Evolutionary conservation across 345 rosid genomes (phyloP), one percentile per base, ranked within the genome.

Genomic region (Linum usitatissimum): DNA sequence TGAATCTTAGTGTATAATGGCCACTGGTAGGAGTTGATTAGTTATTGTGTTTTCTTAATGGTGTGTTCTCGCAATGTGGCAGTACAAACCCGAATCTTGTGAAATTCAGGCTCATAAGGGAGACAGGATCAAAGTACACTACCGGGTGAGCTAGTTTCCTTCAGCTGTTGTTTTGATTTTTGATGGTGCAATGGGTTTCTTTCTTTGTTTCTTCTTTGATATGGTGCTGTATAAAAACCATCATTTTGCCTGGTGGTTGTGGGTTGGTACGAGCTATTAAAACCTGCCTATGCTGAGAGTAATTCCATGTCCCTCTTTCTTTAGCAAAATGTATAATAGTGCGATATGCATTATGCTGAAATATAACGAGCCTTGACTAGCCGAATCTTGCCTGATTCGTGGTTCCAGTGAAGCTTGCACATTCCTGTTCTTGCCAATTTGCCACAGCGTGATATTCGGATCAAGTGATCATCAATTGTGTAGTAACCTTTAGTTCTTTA

Each of bases 61-160:
- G 8, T 9, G 14, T 10, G 13, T 12, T 10, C 15, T 45, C 4
- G 14, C 15, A 3, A 51, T 31, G 68, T 59, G 53, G 49, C 91
- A 91, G 96, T 59, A 59, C 61, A 91, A 83, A 80, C 99, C 97
- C 0, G 62, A 70, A 69, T 64, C 77, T 63, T 92, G 99, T 68
- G 94, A 89, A 36, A 18, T 80, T 71, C 90, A 84, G 78, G 97
- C 99, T 60, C 99, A 89, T 72, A 93, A 86, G 78, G 99, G 99
- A 36, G 97, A 89, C 53, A 84, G 40, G 65, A 62, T 92, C 79
- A 84, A 84, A 77, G 96, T 92, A 18, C 97, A 92, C 55, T 93
- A 89, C 66, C 80, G 91, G 79, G 99, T 93, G 49, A 45, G 51
- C 10, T 45, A 45, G 17, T 10, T 45, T 15, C 17, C 15, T 45